phyloP scores from a whole-genome alignment of 2,329 filamentous ascomycete genomes.

The Aspergillus niger region DNA sequence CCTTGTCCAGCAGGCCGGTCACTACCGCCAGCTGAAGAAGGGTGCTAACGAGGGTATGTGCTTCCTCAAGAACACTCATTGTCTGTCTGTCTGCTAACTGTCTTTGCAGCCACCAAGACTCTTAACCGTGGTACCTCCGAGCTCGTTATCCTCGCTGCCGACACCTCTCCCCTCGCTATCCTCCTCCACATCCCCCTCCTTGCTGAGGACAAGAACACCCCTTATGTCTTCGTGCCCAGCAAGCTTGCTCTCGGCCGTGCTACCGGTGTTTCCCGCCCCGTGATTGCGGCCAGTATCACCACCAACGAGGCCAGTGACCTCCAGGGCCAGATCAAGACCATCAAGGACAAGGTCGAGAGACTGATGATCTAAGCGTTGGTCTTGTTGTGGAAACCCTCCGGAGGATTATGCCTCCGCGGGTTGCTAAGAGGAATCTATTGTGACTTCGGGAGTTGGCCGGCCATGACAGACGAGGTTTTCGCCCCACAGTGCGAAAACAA shows the following conservation, averaged over 20 bases:
- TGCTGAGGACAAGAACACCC: conserved; percentile 74
- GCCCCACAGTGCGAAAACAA: too few species aligned
- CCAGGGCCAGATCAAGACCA: conserved; percentile 78
- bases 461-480: not conserved
- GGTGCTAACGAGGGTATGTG: conserved; percentile 72
- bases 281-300: conserved; percentile 86
- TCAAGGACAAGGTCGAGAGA: conserved; percentile 95
- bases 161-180: conserved; percentile 84
- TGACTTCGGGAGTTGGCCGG: not conserved
- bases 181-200: conserved; percentile 86
- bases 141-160: conserved; percentile 84
- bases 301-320: conserved; percentile 90
- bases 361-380: conserved; percentile 73
- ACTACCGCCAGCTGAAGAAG: conserved; percentile 76
- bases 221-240: conserved; percentile 71
- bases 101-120: conserved; percentile 68
- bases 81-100: conserved; percentile 6
- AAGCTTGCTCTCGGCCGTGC: conserved; percentile 87
- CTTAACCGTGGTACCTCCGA: conserved; percentile 89
- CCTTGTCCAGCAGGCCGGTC: conserved; percentile 69
- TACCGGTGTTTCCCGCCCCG: conserved; percentile 82
- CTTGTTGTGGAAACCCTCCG: not conserved
- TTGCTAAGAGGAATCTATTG: not conserved
- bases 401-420: not conserved
- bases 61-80: conserved; percentile 10